Evolutionary conservation across 495 filamentous ascomycete species (phyloP), one percentile per base, ranked within the genome.

Genomic region (Chaetomium fimeti): DNA sequence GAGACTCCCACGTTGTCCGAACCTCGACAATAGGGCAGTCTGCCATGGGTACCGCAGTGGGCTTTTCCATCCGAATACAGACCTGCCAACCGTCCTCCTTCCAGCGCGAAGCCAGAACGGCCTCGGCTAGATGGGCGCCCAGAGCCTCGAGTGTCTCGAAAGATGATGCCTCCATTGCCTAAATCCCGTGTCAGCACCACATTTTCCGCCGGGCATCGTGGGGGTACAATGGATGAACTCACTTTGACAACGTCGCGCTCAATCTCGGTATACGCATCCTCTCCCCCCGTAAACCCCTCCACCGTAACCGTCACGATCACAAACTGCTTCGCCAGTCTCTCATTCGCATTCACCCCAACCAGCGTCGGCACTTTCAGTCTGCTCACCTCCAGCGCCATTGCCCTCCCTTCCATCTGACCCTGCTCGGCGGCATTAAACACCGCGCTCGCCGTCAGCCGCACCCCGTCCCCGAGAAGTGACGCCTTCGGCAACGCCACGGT

Each of bases 121-220:
- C 61, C 2, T 77, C 65, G 18, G 77, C 78, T 5, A 87, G 68
- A 42, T 76, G 75, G 0, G 78, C 73, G 0, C 81, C 81, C 5
- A 89, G 75, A 0, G 85, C 78, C 71, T 89, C 87, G 13, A 89
- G 80, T 0, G 87, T 89, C 72, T 86, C 80, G 66, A 87, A 88
- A 0, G 79, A 80, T 0, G 85, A 86, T 5, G 78, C 68, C 57
- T 84, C 82, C 54, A 88, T 78, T 3, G 77, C 71, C 84, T 88
- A 49, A 36, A 4, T 9, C 48, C 22, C 29, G 36, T 72, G 45
- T 49, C 45, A 49, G 45, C 68, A 75, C 65, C 60, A 66, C 43
- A 13, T 1, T 38, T 15, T 18, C 24, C 16, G 8, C 24, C 2
- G 8, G 0, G 29, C 32, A 55, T n/a, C 5, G 8, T 3, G 9